Base-by-base conservation (phyloP, 768 basidiomycete genomes). In the Boletellus sp. region DNA sequence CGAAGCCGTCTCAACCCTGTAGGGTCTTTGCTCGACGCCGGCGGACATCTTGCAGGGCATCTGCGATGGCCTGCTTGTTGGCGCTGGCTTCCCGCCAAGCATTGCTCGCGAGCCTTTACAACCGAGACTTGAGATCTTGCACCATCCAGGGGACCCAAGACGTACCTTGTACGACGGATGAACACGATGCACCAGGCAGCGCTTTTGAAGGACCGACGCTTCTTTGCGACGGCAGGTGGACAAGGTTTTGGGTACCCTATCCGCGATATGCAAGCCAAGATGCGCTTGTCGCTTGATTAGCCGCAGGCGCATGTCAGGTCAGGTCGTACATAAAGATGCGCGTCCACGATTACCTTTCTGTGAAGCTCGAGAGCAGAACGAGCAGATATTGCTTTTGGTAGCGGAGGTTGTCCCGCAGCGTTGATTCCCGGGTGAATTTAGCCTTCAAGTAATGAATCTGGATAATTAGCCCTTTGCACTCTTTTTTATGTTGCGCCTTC, bases 401-500 rank as follows among this genome's bases (percentile, higher is more conserved):
- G 15, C 77, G 74, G 39, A 97, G 74, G 57, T 84, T 84, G 51
- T 74, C 75, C 31, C 95, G 80, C 74, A 96, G 80, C 1, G 77
- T 75, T 10, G 84, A 80, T 70, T 99, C 96, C 22, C 95, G 79
- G 3, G 81, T 87, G 68, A 85, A 94, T 63, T 91, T 92, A 47
- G 88, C 87, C 66, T 98, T 95, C 57, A 98, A 76, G 69, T 96
- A 97, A 36, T 78, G 79, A 51, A 96, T 92, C 66, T 96, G 92
- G 8, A 90, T 81, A 42, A 98, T 83, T 17, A 97, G 73, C 9
- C 92, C 91, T 63, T 93, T 94, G 73, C 88, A 87, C 64, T 97
- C 93, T 54, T 82, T 80, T 54, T 87, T 90, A 63, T 93, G 90
- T 65, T 82, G 84, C 3, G 70, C 57, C 55, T 77, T 83, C 54